Base-by-base conservation (phyloP, 352 stramenopile genomes). In the Phytophthora pinifolia region DNA sequence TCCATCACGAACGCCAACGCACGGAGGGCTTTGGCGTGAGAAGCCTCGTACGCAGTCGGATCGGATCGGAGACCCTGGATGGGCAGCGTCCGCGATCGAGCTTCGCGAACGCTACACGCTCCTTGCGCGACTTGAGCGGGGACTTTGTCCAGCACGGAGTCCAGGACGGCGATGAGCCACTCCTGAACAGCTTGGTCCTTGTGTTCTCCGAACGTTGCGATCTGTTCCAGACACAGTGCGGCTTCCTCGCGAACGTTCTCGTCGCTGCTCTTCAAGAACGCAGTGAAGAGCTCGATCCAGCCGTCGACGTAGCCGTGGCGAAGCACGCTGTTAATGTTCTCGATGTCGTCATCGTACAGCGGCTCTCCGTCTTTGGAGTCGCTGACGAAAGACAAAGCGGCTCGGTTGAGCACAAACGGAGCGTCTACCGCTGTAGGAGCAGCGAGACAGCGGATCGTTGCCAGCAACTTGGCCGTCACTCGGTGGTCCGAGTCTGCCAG, bases 261-360 rank as follows among this genome's bases (percentile, higher is more conserved):
- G 42, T 88, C 52, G n/a, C 74, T 64, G 27, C 67, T 81, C 15
- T 72, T 71, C 6, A 89, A 35, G 29, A 86, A 85, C 9, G 77
- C 64, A 8, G 78, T 88, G 48, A 88, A 88, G n/a, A 91, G 39
- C 41, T 89, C 81, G 43, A 91, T 89, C 81, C 81, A 92, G 4
- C 81, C 81, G 45, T 86, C 76, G 2, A 89, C 73, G 56, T 87
- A 86, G 27, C 74, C 71, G 30, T 74, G 65, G 4, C 57, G 70
- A 8, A 72, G 39, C 15, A 83, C 62, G 10, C 65, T 54, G 14
- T 66, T 67, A 1, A 78, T 72, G 9, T 72, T 71, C 29, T 86
- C 68, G 12, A 88, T 65, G 27, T 86, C 78, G 35, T 90, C 77
- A 35, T 81, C 60, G 15, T 89, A 70, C 12, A 86, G 56, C 1